Evolutionary conservation across 192 early-diverging fungal species (phyloP).

Genomic region (Entomortierella lignicola): DNA sequence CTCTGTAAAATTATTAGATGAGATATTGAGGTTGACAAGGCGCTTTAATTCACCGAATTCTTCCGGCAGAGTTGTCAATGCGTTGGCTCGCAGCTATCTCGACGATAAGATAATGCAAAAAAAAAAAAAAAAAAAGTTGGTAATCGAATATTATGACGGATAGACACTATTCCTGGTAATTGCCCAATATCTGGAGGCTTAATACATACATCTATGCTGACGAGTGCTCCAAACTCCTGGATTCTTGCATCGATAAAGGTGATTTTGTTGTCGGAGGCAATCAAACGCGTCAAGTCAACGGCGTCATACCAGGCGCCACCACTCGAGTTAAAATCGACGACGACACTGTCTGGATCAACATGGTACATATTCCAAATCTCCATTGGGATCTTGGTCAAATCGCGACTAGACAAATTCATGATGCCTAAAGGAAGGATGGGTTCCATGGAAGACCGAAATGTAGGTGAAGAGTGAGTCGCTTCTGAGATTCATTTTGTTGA

Average conservation of each 20-base stretch:
- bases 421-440: conserved; percentile 41
- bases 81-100: conserved; percentile 60
- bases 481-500: neutral
- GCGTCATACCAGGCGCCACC: conserved; percentile 61
- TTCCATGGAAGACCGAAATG: neutral
- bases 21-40: conserved; percentile 54
- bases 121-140: neutral
- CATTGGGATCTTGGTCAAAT: conserved; percentile 58
- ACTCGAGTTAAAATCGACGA: conserved; percentile 60
- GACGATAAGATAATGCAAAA: neutral
- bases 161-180: too few species aligned
- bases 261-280: conserved; percentile 64
- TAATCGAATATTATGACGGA: too few species aligned
- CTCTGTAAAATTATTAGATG: conserved; percentile 56
- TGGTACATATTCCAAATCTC: conserved; percentile 70
- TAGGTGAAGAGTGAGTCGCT: neutral
- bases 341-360: conserved; percentile 59
- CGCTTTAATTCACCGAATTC: conserved; percentile 50
- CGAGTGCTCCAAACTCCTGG: conserved; percentile 62
- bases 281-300: conserved; percentile 61
- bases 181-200: too few species aligned
- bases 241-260: conserved; percentile 59
- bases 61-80: conserved; percentile 54
- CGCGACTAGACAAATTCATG: conserved; percentile 62
- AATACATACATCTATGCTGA: conserved; percentile 60